Percentiles rank a stretch among this genome's conserved stretches.
These are phyloP conservation scores for Ogataea ramenticola DNA, from an alignment of 805 yeast genomes.

Conservation along the genomic window DNA sequence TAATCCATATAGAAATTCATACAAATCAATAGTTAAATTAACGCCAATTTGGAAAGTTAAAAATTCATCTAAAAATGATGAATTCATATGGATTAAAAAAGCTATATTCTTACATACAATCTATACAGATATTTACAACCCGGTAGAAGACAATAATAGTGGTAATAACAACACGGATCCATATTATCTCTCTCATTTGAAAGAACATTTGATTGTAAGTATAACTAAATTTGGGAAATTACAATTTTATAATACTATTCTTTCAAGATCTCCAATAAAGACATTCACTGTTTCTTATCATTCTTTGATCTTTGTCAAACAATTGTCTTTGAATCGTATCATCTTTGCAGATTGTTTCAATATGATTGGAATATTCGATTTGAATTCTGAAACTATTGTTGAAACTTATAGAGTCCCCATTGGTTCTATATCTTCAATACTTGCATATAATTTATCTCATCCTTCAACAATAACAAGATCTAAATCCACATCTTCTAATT, in stretches of 20 bases:
- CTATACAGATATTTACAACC: too few relatives aligned
- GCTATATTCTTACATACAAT: constrained; percentile 9
- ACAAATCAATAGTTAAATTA: background rate
- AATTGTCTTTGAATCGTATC: constrained; percentile 7
- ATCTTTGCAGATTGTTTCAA: constrained; percentile 21
- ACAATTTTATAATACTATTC: constrained; percentile 14
- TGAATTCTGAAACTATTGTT: constrained; percentile 11
- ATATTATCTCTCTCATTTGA: background rate
- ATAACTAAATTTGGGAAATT: constrained; percentile 21
- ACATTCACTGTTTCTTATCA: constrained; percentile 18
- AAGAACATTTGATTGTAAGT: constrained; percentile 11
- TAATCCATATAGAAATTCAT: background rate
- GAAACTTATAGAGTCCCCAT: constrained; percentile 15
- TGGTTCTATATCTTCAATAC: constrained; percentile 18
- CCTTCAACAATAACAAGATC: background rate
- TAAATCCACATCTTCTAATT: background rate
- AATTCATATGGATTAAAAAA: constrained; percentile 22
- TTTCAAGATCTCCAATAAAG: constrained; percentile 16
- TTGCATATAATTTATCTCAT: background rate
- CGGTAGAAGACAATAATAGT: constrained; percentile 1
- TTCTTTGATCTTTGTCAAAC: constrained; percentile 10
- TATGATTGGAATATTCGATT: constrained; percentile 16
- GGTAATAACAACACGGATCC: background rate
- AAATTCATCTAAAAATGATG: constrained; percentile 6
- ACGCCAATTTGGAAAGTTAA: constrained; percentile 17